These are phyloP conservation scores for Paratrimastix pyriformis DNA, from an alignment of 78 protist species.

Conservation along the genomic window DNA sequence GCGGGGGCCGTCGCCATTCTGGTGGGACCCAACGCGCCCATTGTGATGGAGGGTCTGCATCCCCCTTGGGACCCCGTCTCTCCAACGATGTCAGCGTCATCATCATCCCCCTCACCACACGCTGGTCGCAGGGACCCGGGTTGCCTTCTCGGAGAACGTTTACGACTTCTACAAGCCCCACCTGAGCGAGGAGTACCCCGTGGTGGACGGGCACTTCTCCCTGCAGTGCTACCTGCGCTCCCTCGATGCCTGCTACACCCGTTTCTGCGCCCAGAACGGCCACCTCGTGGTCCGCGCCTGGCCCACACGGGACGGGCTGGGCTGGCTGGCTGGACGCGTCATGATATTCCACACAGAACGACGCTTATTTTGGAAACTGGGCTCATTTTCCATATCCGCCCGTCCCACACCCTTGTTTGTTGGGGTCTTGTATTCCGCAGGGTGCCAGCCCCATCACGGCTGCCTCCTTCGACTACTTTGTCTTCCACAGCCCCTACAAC, in stretches of 20 bases:
- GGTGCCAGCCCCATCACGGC: neutral
- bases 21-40: constrained; percentile 89
- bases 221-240: constrained; percentile 69
- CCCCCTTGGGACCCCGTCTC: too few relatives aligned
- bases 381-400: too few relatives aligned
- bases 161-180: constrained; percentile 93
- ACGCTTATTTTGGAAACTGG: too few relatives aligned
- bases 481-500: constrained; percentile 88
- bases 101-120: too few relatives aligned
- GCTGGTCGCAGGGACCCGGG: too few relatives aligned
- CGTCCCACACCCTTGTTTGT: too few relatives aligned
- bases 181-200: constrained; percentile 59
- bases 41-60: constrained; percentile 45
- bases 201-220: constrained; percentile 79
- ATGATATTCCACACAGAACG: too few relatives aligned
- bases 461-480: constrained; percentile 43
- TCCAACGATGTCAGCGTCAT: too few relatives aligned
- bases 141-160: constrained; percentile 69
- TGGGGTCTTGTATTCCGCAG: neutral
- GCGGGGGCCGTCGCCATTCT: constrained; percentile 91
- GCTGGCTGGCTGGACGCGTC: too few relatives aligned
- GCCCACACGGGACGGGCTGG: too few relatives aligned
- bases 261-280: constrained; percentile 36
- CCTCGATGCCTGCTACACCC: constrained; percentile 64
- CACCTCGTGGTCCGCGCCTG: too few relatives aligned